Base-by-base conservation (phyloP, 345 rosid species). In the Toxicodendron radicans region DNA sequence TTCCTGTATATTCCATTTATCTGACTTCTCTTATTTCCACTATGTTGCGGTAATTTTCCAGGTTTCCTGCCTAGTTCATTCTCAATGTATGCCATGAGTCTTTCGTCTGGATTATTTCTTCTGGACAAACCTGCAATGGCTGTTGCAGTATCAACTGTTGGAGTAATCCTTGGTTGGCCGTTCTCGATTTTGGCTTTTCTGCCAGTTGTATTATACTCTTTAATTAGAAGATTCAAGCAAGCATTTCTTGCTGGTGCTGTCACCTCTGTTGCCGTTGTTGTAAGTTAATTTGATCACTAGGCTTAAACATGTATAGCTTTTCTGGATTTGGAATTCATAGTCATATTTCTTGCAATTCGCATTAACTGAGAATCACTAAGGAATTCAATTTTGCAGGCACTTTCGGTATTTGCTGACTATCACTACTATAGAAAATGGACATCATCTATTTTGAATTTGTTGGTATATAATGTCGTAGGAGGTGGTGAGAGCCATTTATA, bases 401-500 rank as follows among this genome's bases (percentile, higher is more conserved):
- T 91, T 60, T 95, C 99, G 0, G 63, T 87, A 56, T 79, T 85
- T 38, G 91, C 88, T 53, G 99, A 95, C 75, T 80, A 76, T 80
- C 83, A 78, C 70, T 93, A 88, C 74, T 95, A 95, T 72, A 74
- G 85, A 73, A 83, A 85, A 66, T 90, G 97, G 99, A 91, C 95
- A 65, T 95, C 98, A 13, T 95, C 99, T 48, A 83, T 93, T 81
- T 66, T 91, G 70, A 93, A 95, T 81, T 94, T 95, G 80, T 76
- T 93, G 86, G 41, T 86, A n/a, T 95, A 95, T 83, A 95, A 95
- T 85, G 97, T 95, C 80, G 43, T 84, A 41, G 97, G 98, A 63
- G 99, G 98, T 81, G 99, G 99, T 70, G 98, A 95, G 83, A 95
- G 99, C 85, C 97, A 93, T 79, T 85, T 95, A 71, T 95, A 93